These are phyloP conservation scores for Alternaria tenuissima DNA, from an alignment of 2,329 filamentous ascomycete species.

Conservation along the genomic window DNA sequence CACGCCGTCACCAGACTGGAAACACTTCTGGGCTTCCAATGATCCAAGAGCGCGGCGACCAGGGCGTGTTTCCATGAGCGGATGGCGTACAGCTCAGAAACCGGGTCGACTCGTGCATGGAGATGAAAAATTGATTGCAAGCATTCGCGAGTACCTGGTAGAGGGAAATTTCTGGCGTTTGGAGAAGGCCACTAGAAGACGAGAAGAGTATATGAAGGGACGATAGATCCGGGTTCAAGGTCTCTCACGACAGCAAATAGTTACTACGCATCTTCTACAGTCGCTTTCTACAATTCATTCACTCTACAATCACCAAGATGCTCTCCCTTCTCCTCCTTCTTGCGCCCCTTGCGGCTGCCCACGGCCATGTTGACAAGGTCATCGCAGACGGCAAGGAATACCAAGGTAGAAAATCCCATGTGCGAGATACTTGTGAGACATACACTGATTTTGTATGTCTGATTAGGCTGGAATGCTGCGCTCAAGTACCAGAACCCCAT, in stretches of 20 bases:
- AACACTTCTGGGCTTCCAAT: conserved; percentile 3
- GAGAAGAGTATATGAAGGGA: conserved; percentile 12
- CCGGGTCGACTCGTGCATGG: conserved; percentile 10
- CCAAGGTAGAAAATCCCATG: conserved; percentile 19
- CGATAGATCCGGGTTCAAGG: conserved; percentile 13
- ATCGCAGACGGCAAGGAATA: conserved; percentile 39
- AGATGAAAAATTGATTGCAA: conserved; percentile 20
- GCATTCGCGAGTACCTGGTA: conserved; percentile 1
- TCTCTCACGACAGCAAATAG: conserved; percentile 10
- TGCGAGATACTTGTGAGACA: too few relatives aligned
- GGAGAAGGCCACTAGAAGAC: conserved; percentile 5
- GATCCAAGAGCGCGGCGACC: conserved; percentile 9
- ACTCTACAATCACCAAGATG: conserved; percentile 14
- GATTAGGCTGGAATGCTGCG: conserved; percentile 34
- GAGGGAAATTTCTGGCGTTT: conserved; percentile 7
- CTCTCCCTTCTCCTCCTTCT: conserved; percentile 25
- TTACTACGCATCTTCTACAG: conserved; percentile 11
- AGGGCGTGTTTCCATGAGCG: neutral
- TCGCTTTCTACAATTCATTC: conserved; percentile 1
- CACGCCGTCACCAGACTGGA: conserved; percentile 17
- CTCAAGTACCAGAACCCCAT: conserved; percentile 42
- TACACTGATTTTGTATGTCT: too few relatives aligned
- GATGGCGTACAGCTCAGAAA: conserved; percentile 9
- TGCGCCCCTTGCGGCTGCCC: conserved; percentile 37
- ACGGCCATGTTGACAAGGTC: conserved; percentile 44